Evolutionary conservation across 2,329 filamentous ascomycete genomes (phyloP), one percentile per base, ranked within the genome.

Genomic region (Colletotrichum sp.): DNA sequence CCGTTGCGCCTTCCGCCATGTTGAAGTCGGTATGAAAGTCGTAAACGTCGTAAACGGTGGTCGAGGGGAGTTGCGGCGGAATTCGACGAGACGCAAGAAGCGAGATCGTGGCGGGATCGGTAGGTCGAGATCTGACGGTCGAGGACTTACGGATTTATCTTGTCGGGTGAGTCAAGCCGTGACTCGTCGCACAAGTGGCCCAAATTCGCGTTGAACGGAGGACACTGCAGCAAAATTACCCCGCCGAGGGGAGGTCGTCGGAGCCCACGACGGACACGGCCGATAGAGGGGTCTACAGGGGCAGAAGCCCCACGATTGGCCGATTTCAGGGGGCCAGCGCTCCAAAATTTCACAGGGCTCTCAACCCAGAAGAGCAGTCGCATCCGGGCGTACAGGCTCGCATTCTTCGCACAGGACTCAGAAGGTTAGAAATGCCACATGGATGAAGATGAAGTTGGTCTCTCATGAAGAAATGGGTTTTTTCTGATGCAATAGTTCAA

Each of bases 1-100:
- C 81, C 77, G 85, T 88, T 83, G 87, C 83, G 34, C 75, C 79
- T 57, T 79, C 76, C 69, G 79, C 76, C 80, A 81, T 82, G 44
- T 57, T 78, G 75, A 7, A 16, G 21, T 60, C 49, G 59, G 6
- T 32, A 52, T 39, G 26, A 18, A 21, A 34, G 9, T 71, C 26
- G 12, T 30, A 10, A 59, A 34, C 18, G 24, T 30, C 18, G 36
- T 69, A 49, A 7, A 15, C 6, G 30, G 18, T 13, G 8, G 34
- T 39, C 10, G 44, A 52, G 10, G 18, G n/a, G 13, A 10, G 4
- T 59, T 65, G 32, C 36, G 18, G 24, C 72, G 21, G 55, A 28
- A 59, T 28, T 52, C n/a, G 44, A 52, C 44, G 30, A 44, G 21
- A 30, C 59, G 44, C 18, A 34, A 18, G 28, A 39, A 59, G 30